Conservation (phyloP, 495 filamentous ascomycete species). For the Penicillium arizonense region DNA sequence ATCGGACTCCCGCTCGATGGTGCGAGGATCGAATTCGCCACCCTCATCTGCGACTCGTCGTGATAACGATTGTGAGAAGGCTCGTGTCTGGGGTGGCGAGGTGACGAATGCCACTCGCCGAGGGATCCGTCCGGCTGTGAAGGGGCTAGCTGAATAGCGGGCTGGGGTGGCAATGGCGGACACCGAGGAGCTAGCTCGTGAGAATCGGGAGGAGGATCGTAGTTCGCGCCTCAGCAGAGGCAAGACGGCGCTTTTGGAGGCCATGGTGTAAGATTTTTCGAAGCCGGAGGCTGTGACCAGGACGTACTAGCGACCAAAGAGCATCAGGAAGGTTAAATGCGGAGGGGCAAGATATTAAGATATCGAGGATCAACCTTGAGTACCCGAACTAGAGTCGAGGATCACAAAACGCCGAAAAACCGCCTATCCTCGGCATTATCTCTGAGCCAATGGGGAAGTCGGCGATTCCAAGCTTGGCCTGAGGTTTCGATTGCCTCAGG, state of each 20-base stretch:
- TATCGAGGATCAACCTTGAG: slow-evolving; percentile 11
- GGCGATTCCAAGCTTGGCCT: slow-evolving; percentile 17
- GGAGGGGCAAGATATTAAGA: slow-evolving; percentile 8
- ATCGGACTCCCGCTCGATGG: slow-evolving; percentile 82
- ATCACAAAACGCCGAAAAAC: slow-evolving; percentile 27
- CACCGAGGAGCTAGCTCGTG: slow-evolving; percentile 28
- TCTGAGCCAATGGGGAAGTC: slow-evolving; percentile 26
- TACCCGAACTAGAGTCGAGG: slow-evolving; percentile 20
- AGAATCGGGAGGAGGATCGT: slow-evolving; percentile 29
- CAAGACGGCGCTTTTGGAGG: slow-evolving; percentile 40
- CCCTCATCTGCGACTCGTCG: slow-evolving; percentile 53
- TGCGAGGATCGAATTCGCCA: slow-evolving; percentile 67
- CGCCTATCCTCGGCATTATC: slow-evolving; percentile 29
- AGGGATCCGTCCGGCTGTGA: slow-evolving; percentile 19
- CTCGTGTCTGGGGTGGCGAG: slow-evolving; percentile 31
- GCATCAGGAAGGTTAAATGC: slow-evolving; percentile 5
- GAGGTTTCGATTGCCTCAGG: background rate
- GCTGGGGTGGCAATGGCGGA: slow-evolving; percentile 20
- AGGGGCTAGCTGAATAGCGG: slow-evolving; percentile 20
- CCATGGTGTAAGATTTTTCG: slow-evolving; percentile 26
- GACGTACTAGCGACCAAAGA: slow-evolving; percentile 1
- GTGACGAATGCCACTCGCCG: slow-evolving; percentile 25
- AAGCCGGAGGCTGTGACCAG: background rate
- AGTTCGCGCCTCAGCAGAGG: slow-evolving; percentile 46
- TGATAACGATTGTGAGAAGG: slow-evolving; percentile 50